These are phyloP conservation scores for Plantago coronopus DNA, from an alignment of 305 asterid species.

Conservation along the genomic window DNA sequence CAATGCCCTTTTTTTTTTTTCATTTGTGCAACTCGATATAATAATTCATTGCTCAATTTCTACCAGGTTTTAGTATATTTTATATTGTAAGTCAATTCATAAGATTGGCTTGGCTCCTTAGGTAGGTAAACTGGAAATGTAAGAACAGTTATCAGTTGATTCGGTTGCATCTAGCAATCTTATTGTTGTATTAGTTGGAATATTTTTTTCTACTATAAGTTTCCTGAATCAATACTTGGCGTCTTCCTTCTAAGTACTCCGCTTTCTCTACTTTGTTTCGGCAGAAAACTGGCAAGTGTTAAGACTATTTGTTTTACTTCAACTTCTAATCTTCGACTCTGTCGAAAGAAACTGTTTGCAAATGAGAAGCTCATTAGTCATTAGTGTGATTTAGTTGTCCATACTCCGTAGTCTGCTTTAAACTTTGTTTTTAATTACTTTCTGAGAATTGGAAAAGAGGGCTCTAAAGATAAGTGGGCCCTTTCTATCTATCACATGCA, in stretches of 20 bases:
- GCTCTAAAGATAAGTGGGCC: conserved; percentile 43
- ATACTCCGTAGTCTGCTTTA: neutral
- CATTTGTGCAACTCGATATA: conserved; percentile 17
- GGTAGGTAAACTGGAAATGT: conserved; percentile 6
- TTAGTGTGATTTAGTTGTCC: no score
- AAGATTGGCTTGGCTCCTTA: conserved; percentile 28
- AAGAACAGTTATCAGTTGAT: conserved; percentile 15
- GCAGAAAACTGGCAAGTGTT: no score
- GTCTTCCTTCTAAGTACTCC: neutral
- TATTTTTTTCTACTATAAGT: neutral
- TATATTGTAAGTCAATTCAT: conserved; percentile 32
- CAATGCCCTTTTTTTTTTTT: conserved; percentile 26
- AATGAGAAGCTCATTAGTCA: no score
- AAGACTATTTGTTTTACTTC: neutral
- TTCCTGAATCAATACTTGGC: neutral
- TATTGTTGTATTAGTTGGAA: conserved; percentile 30
- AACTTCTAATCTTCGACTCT: no score
- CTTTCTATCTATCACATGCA: conserved; percentile 34
- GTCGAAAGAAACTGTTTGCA: no score
- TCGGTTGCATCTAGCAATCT: conserved; percentile 34
- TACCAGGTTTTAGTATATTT: conserved; percentile 16
- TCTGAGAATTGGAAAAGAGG: neutral
- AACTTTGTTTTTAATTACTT: neutral
- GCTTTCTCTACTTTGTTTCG: neutral
- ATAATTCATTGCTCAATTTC: neutral